Evolutionary conservation across 1,284 basidiomycete species (phyloP), one percentile per base, ranked within the genome.

Genomic region (Naganishia albida): DNA sequence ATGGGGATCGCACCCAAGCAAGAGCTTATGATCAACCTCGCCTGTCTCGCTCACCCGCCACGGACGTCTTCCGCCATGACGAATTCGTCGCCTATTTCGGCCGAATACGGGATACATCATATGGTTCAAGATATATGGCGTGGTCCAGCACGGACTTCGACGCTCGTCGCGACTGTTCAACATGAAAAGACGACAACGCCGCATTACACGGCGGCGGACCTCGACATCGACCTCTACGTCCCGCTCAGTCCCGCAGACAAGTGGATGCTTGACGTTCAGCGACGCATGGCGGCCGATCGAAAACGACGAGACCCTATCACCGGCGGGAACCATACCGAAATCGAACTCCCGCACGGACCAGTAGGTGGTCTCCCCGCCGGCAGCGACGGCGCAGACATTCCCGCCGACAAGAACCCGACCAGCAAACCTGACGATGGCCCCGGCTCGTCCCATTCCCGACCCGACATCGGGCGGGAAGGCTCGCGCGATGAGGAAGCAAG

Each of bases 1-100:
- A 76, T 78, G 75, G 72, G 69, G 4, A 67, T 72, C 12, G 74
- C 77, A 6, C 75, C 76, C 1, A 71, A 72, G 42, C 69, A 69
- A 15, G 78, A 80, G 68, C 63, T 80, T 16, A 74, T 69, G 56
- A 73, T 78, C 69, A 76, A 77, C 64, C 68, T 80, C 16, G 77
- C 75, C 16, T 80, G 78, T 70, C 67, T 78, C n/a, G 72, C 74
- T 1, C 74, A 78, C 67, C 77, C 77, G 10, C 78, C 78, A 10
- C 66, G 54, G 34, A 40, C 42, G 7, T 44, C 60, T 16, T 57
- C 60, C 15, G 50, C 28, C 18, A 42, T 26, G 12, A 2, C 38
- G 7, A 18, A 15, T 6, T 28, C 30, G n/a, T 10, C 26, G 7
- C 20, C 38, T 3, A 23, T 60, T 23, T 23, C 54, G 30, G 40